Evolutionary conservation across 2,329 filamentous ascomycete genomes (phyloP).

Genomic region (Penicillium griseofulvum): DNA sequence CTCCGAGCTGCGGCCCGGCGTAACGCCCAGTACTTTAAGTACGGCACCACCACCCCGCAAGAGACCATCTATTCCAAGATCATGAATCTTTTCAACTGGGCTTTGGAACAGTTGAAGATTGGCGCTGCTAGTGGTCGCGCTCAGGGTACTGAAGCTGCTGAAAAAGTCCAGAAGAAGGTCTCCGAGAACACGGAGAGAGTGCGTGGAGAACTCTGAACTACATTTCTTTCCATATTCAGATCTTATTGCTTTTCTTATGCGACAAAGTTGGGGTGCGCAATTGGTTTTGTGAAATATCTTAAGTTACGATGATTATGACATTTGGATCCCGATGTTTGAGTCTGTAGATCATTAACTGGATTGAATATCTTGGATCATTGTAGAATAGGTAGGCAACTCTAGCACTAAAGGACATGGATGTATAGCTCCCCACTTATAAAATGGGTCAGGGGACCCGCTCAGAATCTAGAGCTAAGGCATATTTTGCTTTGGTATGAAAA

Average conservation of each 20-base stretch:
- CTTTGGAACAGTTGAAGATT: conserved; percentile 49
- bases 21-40: conserved; percentile 72
- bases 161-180: conserved; percentile 44
- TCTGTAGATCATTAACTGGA: neutral
- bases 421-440: too few species aligned
- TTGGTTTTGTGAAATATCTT: conserved; percentile 4
- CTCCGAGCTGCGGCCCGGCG: conserved; percentile 68
- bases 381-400: neutral
- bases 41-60: conserved; percentile 66
- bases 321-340: neutral
- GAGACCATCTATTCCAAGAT: conserved; percentile 67
- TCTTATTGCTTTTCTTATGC: neutral
- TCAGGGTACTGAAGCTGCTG: conserved; percentile 50
- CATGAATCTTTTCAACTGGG: conserved; percentile 47
- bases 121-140: conserved; percentile 49
- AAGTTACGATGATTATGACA: conserved; percentile 22
- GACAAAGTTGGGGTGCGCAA: neutral
- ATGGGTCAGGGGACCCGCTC: too few species aligned
- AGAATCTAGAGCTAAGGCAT: too few species aligned
- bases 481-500: too few species aligned
- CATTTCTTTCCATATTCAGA: neutral
- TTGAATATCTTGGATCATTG: neutral
- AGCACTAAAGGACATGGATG: neutral
- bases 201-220: conserved; percentile 32
- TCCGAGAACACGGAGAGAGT: conserved; percentile 51